Percentiles rank a stretch among this genome's conserved stretches.
phyloP scores from a whole-genome alignment of 2,329 filamentous ascomycete species.

The Botrytis fabae region DNA sequence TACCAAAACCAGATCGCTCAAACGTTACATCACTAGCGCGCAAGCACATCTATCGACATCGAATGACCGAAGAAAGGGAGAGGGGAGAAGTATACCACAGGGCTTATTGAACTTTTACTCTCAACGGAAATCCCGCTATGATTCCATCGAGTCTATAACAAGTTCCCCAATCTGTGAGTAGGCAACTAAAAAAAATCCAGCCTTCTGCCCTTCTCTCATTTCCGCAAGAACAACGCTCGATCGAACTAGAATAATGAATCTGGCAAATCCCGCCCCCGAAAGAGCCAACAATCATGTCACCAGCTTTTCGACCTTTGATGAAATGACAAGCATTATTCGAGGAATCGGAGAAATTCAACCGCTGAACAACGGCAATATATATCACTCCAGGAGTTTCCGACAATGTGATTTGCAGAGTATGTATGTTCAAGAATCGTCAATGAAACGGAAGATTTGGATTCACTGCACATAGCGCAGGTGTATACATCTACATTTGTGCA shows the following conservation, averaged over 20 bases:
- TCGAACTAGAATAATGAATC: background rate
- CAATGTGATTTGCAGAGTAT: background rate
- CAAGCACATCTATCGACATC: background rate
- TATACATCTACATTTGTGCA: background rate
- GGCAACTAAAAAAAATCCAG: background rate
- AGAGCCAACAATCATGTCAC: background rate
- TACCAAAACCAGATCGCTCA: background rate
- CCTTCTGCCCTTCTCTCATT: background rate
- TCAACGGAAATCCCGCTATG: background rate
- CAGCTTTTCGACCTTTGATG: background rate
- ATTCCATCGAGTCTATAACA: background rate
- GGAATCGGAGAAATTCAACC: rapidly evolving
- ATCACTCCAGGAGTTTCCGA: background rate
- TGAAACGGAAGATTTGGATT: background rate
- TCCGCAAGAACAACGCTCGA: background rate
- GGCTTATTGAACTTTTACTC: background rate
- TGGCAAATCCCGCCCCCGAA: background rate
- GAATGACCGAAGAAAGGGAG: background rate
- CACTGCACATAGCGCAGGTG: background rate
- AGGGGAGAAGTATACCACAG: rapidly evolving
- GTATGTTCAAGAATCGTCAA: background rate
- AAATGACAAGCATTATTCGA: rapidly evolving
- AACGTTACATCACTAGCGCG: background rate
- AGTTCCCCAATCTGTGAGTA: background rate
- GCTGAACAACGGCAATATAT: background rate